These are phyloP conservation scores for Globisporangium splendens DNA, from an alignment of 352 stramenopile species.

Conservation along the genomic window DNA sequence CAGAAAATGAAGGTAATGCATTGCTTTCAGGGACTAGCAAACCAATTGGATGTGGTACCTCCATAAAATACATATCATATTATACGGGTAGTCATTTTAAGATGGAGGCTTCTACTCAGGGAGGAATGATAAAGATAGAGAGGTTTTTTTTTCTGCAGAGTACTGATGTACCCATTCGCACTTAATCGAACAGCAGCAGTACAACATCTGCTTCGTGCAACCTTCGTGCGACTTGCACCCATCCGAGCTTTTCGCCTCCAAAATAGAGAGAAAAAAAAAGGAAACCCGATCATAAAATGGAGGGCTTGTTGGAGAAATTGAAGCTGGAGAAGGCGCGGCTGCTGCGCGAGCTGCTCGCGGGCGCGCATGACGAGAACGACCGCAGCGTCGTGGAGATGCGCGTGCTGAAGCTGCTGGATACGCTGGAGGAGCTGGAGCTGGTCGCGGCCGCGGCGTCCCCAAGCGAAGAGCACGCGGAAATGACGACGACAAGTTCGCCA, in stretches of 20 bases:
- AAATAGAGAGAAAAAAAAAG: neutral
- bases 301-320: slow-evolving; percentile 42
- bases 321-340: slow-evolving; percentile 35
- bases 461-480: neutral
- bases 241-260: neutral
- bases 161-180: too few relatives aligned
- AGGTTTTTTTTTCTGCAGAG: too few relatives aligned
- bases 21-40: too few relatives aligned
- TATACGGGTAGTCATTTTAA: too few relatives aligned
- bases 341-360: slow-evolving; percentile 25
- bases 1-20: too few relatives aligned
- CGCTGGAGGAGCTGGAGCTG: slow-evolving; percentile 58
- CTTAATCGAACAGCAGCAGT: too few relatives aligned
- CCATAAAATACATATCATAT: too few relatives aligned
- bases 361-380: slow-evolving; percentile 9
- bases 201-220: neutral
- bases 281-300: slow-evolving; percentile 26
- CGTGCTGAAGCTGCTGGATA: slow-evolving; percentile 31
- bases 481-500: slow-evolving; percentile 3
- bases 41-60: too few relatives aligned
- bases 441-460: slow-evolving; percentile 26
- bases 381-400: slow-evolving; percentile 15
- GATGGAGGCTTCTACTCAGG: too few relatives aligned
- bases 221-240: neutral
- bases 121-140: too few relatives aligned